Evolutionary conservation across 208 protist species (phyloP).

Genomic region (Crithidia fasciculata): DNA sequence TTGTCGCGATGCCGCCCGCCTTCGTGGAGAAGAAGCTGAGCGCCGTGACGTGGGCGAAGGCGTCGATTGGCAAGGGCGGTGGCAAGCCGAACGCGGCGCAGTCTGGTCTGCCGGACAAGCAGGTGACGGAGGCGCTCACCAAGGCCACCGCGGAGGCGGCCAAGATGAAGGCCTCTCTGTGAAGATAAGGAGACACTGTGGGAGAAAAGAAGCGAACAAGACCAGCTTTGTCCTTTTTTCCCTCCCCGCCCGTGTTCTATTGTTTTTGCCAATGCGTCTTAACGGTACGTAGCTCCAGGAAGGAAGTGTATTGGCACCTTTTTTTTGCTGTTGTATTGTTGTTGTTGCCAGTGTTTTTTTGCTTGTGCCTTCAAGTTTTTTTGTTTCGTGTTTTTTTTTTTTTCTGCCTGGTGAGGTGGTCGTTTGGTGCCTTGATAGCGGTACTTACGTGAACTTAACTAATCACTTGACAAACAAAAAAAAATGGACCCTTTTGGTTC

Average conservation of each 20-base stretch:
- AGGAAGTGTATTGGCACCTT: too few relatives aligned
- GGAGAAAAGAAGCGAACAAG: slow-evolving; percentile 3
- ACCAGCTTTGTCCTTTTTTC: slow-evolving; percentile 10
- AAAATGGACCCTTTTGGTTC: not conserved
- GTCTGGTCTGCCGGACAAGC: slow-evolving; percentile 69
- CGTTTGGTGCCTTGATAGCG: too few relatives aligned
- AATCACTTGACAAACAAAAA: not conserved
- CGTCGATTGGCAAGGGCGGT: slow-evolving; percentile 88
- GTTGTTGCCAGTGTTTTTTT: not conserved
- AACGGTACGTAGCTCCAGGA: too few relatives aligned
- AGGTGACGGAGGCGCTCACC: slow-evolving; percentile 43
- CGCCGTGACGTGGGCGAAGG: slow-evolving; percentile 86
- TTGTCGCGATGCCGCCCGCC: slow-evolving; percentile 68
- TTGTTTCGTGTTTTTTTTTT: slow-evolving; percentile 9
- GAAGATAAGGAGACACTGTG: not conserved
- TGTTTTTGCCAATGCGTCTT: too few relatives aligned
- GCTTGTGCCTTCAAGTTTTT: slow-evolving; percentile 1
- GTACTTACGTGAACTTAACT: not conserved
- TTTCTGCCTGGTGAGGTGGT: not conserved
- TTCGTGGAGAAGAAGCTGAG: slow-evolving; percentile 83
- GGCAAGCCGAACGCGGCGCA: slow-evolving; percentile 91
- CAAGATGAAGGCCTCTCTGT: slow-evolving; percentile 67
- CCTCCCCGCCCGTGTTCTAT: not conserved
- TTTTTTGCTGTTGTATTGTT: too few relatives aligned
- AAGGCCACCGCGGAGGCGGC: slow-evolving; percentile 70